phyloP scores from a whole-genome alignment of 1,284 basidiomycete species.

The Serendipita sp. region DNA sequence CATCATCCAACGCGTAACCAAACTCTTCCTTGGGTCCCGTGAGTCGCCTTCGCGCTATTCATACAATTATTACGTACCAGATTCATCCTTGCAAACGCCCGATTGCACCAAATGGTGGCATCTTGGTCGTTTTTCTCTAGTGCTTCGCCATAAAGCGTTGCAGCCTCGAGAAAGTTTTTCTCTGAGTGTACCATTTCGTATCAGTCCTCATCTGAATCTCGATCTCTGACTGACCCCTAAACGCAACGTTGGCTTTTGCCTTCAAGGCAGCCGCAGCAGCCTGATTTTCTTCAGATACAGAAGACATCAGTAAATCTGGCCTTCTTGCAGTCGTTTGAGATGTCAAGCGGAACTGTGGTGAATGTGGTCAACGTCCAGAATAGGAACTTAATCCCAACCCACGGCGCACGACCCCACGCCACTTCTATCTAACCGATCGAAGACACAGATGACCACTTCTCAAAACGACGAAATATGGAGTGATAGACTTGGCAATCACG shows the following conservation, averaged over 20 bases:
- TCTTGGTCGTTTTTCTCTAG: slow-evolving; percentile 68
- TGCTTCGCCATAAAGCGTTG: slow-evolving; percentile 61
- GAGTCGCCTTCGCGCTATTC: not conserved
- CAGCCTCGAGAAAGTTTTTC: slow-evolving; percentile 48
- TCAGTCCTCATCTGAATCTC: not conserved
- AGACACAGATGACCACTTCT: not conserved
- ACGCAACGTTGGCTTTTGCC: slow-evolving; percentile 75
- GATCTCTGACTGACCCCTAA: slow-evolving; percentile 36
- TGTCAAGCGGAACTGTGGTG: too few relatives aligned
- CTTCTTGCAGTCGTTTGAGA: not conserved
- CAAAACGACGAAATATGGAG: not conserved
- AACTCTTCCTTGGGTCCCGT: slow-evolving; percentile 40
- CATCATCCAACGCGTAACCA: slow-evolving; percentile 67
- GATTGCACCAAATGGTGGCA: slow-evolving; percentile 66
- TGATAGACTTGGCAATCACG: not conserved
- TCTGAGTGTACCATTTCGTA: slow-evolving; percentile 21
- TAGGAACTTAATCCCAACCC: not conserved
- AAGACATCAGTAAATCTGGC: not conserved
- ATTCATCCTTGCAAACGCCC: slow-evolving; percentile 64
- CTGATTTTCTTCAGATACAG: slow-evolving; percentile 55
- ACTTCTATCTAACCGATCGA: not conserved
- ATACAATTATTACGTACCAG: slow-evolving; percentile 21
- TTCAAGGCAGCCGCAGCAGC: slow-evolving; percentile 59
- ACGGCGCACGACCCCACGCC: not conserved
- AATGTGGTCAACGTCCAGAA: too few relatives aligned